A percentile compares a stretch with the other conserved stretches of the same genome.
These are phyloP conservation scores for Phialophora macrospora DNA, from an alignment of 2,329 filamentous ascomycete genomes.

Conservation along the genomic window DNA sequence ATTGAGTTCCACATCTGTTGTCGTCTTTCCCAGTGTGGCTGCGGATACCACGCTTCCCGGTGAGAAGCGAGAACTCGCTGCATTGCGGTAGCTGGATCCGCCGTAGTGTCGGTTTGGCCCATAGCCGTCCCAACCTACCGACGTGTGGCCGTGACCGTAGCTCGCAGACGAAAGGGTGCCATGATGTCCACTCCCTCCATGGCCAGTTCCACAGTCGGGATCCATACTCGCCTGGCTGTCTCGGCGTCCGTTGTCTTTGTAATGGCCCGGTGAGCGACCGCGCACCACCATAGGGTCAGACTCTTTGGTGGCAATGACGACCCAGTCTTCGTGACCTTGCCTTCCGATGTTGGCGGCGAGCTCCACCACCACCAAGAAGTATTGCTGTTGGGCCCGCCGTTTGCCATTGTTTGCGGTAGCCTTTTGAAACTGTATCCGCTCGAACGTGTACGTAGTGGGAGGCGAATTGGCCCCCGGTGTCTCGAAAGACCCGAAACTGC, in stretches of 20 bases:
- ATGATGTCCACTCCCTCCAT: constrained; percentile 45
- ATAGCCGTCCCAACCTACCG: constrained; percentile 31
- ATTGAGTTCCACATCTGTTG: constrained; percentile 29
- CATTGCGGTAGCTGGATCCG: constrained; percentile 33
- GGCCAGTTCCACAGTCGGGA: constrained; percentile 65
- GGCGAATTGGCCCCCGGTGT: constrained; percentile 37
- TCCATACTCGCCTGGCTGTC: constrained; percentile 73
- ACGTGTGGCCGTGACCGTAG: constrained; percentile 19
- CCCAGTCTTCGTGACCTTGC: constrained; percentile 59
- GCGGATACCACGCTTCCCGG: constrained; percentile 32
- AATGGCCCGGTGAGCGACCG: constrained; percentile 79
- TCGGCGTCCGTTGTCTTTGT: constrained; percentile 69
- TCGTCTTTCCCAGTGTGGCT: constrained; percentile 21
- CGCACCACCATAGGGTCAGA: constrained; percentile 87
- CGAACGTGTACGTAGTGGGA: constrained; percentile 68
- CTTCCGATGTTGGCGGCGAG: constrained; percentile 70
- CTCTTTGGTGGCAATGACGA: constrained; percentile 73
- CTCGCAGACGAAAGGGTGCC: constrained; percentile 19
- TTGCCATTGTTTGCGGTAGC: constrained; percentile 95
- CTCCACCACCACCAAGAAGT: constrained; percentile 88
- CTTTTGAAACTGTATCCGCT: constrained; percentile 92
- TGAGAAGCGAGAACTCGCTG: constrained; percentile 25
- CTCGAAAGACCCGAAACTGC: constrained; percentile 36
- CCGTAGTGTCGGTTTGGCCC: constrained; percentile 32
- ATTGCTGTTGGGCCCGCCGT: constrained; percentile 85